phyloP scores from a whole-genome alignment of 148 eudicot genomes.

The Drosera capensis region DNA sequence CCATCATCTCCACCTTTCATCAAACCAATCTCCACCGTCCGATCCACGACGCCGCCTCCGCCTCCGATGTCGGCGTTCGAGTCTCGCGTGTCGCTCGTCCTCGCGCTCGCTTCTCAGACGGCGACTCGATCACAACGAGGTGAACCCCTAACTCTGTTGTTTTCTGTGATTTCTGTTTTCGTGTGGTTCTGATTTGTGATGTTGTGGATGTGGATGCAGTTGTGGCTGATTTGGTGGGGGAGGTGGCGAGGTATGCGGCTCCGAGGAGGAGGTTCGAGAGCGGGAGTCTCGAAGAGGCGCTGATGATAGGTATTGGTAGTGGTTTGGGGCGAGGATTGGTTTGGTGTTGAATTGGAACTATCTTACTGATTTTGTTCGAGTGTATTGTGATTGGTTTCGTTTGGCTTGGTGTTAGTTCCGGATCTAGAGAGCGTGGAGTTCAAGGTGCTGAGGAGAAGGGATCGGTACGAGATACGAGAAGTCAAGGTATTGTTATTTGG shows the following conservation, averaged over 20 bases:
- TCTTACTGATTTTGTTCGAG: too few relatives aligned
- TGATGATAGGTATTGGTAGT: conserved; percentile 82
- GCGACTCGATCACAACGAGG: conserved; percentile 60
- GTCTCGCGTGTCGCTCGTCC: conserved; percentile 68
- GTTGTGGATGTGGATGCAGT: conserved; percentile 20
- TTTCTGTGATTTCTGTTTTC: neutral
- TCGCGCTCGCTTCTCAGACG: conserved; percentile 76
- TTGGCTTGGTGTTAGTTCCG: conserved; percentile 40
- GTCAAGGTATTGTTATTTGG: conserved; percentile 45
- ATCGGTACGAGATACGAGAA: conserved; percentile 82
- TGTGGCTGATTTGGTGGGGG: conserved; percentile 48
- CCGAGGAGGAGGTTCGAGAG: conserved; percentile 52
- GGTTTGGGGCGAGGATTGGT: too few relatives aligned
- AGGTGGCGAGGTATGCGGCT: conserved; percentile 50
- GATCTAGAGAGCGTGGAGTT: conserved; percentile 76
- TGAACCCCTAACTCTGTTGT: conserved; percentile 22
- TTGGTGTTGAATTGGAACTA: too few relatives aligned
- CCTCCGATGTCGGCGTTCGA: conserved; percentile 34
- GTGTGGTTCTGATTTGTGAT: neutral
- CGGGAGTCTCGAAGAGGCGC: conserved; percentile 70
- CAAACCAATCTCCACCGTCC: conserved; percentile 12
- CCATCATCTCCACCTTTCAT: too few relatives aligned
- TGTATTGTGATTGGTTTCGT: too few relatives aligned
- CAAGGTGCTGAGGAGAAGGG: conserved; percentile 44
- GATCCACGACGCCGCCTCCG: conserved; percentile 3